phyloP scores from a whole-genome alignment of 108 stramenopile species.

The Schizochytrium sp. region DNA sequence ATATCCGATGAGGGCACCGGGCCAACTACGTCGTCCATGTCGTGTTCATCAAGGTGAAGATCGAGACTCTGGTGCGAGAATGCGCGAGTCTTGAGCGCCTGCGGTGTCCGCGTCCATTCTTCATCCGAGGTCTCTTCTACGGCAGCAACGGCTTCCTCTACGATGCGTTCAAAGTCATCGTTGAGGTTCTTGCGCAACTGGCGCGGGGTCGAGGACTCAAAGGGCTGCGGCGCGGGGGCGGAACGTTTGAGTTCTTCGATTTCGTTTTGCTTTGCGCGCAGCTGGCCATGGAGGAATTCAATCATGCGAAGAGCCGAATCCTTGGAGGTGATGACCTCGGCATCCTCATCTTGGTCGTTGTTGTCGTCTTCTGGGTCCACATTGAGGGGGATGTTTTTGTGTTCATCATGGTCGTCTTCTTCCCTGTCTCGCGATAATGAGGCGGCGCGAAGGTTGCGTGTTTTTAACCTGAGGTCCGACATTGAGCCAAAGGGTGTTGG shows the following conservation, averaged over 20 bases:
- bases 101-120: background rate
- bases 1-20: background rate
- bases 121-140: background rate
- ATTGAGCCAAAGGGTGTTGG: no score
- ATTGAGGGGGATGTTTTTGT: no score
- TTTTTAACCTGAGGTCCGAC: no score
- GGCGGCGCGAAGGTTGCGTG: no score
- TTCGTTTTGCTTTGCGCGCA: background rate
- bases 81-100: background rate
- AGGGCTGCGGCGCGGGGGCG: background rate
- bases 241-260: background rate
- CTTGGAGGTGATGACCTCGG: background rate
- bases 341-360: background rate
- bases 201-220: background rate
- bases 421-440: no score
- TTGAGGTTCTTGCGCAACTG: background rate
- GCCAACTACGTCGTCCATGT: background rate
- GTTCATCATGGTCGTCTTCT: no score
- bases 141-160: background rate
- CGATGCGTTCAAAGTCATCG: slow-evolving; percentile 12
- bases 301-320: background rate
- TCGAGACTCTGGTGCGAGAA: background rate
- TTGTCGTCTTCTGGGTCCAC: background rate
- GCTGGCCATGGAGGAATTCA: background rate
- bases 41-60: background rate